Evolutionary conservation across 2,329 filamentous ascomycete species (phyloP).

Genomic region (Thelonectria discophora): DNA sequence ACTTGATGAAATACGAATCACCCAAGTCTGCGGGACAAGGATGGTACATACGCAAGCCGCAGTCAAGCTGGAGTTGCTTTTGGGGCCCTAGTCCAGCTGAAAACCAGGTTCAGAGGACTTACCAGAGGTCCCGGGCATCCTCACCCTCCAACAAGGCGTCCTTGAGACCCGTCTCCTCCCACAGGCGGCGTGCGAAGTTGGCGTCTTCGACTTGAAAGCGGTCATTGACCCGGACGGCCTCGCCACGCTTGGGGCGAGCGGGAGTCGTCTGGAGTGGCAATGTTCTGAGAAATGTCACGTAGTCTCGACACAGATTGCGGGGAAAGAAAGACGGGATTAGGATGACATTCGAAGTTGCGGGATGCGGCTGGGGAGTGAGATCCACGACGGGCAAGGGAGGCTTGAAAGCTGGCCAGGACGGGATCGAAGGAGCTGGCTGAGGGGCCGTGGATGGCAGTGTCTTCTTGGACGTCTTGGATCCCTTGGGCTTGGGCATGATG

Average conservation of each 20-base stretch:
- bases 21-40: background rate
- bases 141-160: conserved; percentile 61
- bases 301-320: conserved; percentile 76
- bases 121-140: conserved; percentile 56
- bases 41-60: conserved; percentile 1
- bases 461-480: conserved; percentile 38
- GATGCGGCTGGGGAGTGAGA: conserved; percentile 66
- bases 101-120: conserved; percentile 36
- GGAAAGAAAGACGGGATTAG: conserved; percentile 80
- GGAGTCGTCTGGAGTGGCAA: conserved; percentile 82
- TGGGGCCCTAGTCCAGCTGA: conserved; percentile 2
- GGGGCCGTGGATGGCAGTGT: conserved; percentile 27
- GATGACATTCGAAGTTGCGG: conserved; percentile 69
- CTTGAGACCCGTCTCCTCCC: conserved; percentile 78
- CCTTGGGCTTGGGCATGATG: conserved; percentile 48
- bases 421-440: conserved; percentile 42
- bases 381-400: conserved; percentile 73
- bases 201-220: conserved; percentile 84
- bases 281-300: conserved; percentile 74
- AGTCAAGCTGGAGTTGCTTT: background rate
- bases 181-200: conserved; percentile 77
- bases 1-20: conserved; percentile 1
- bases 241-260: conserved; percentile 78
- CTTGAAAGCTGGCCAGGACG: conserved; percentile 75
- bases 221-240: conserved; percentile 88